Evolutionary conservation across 306 rosid species (phyloP).

Genomic region (Dicorynia guianensis): DNA sequence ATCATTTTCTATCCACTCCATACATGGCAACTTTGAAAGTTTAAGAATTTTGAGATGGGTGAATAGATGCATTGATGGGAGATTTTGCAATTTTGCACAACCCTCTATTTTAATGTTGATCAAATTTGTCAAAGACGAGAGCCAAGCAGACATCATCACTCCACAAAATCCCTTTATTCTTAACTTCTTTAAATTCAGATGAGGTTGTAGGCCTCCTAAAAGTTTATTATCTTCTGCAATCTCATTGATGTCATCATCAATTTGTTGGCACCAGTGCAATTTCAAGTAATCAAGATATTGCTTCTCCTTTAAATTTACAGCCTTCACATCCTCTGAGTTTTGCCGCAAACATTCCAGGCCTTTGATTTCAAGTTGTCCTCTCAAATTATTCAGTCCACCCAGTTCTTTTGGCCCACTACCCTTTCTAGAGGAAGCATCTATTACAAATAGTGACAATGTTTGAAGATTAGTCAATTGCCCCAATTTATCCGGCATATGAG

Average conservation of each 20-base stretch:
- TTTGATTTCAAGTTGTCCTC: neutral
- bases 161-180: fast-evolving
- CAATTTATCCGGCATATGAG: neutral
- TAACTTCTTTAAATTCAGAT: neutral
- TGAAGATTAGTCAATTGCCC: neutral
- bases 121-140: neutral
- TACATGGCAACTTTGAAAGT: neutral
- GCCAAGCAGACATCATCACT: neutral
- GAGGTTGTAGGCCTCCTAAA: neutral
- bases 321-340: neutral
- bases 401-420: neutral
- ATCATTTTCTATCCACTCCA: conserved; percentile 5
- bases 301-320: conserved; percentile 3
- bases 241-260: neutral
- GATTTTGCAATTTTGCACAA: conserved; percentile 6
- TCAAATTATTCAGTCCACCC: neutral
- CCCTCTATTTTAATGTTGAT: fast-evolving
- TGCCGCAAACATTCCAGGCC: neutral
- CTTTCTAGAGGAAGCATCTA: neutral
- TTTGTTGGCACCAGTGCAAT: neutral
- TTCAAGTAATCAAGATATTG: neutral
- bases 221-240: neutral
- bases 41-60: neutral
- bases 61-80: neutral
- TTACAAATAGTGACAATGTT: neutral